phyloP scores from a whole-genome alignment of 1,139 yeast species.

The Lodderomyces metapsilosis region DNA sequence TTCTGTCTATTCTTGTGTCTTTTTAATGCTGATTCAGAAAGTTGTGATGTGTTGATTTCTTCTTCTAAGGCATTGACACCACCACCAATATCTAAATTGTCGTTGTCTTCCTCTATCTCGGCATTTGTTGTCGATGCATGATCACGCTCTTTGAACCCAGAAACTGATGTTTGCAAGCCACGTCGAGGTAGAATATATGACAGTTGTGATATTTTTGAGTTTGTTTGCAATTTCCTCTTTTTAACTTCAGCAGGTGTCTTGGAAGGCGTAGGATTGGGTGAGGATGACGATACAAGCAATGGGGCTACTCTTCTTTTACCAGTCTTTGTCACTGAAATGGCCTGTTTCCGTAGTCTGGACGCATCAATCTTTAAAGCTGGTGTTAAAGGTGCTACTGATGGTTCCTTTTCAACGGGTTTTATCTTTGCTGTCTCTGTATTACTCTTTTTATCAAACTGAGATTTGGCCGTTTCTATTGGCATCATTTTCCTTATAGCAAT shows the following conservation, averaged over 20 bases:
- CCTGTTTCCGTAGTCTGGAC: conserved; percentile 14
- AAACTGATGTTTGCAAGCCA: conserved; percentile 49
- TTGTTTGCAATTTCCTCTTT: conserved; percentile 8
- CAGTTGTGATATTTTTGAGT: conserved; percentile 39
- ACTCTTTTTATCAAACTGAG: conserved; percentile 4
- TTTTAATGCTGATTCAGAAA: conserved; percentile 35
- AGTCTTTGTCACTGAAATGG: conserved; percentile 60
- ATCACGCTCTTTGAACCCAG: conserved; percentile 35
- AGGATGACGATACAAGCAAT: conserved; percentile 56
- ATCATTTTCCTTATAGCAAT: conserved; percentile 11
- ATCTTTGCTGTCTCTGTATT: conserved; percentile 3
- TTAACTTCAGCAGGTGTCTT: neutral
- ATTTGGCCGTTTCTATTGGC: conserved; percentile 7
- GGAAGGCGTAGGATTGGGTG: conserved; percentile 1
- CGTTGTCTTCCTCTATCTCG: conserved; percentile 26
- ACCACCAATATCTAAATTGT: conserved; percentile 48
- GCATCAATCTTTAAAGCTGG: conserved; percentile 11
- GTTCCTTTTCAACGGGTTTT: conserved; percentile 7
- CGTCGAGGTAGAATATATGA: conserved; percentile 43
- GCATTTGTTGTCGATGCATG: conserved; percentile 15
- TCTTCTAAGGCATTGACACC: conserved; percentile 19
- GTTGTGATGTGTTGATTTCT: conserved; percentile 9
- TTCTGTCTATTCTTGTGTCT: conserved; percentile 35
- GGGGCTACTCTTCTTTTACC: conserved; percentile 92
- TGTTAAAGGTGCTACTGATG: conserved; percentile 6